Conservation (phyloP, 1,139 yeast species). For the Yamadazyma trypodendri region DNA sequence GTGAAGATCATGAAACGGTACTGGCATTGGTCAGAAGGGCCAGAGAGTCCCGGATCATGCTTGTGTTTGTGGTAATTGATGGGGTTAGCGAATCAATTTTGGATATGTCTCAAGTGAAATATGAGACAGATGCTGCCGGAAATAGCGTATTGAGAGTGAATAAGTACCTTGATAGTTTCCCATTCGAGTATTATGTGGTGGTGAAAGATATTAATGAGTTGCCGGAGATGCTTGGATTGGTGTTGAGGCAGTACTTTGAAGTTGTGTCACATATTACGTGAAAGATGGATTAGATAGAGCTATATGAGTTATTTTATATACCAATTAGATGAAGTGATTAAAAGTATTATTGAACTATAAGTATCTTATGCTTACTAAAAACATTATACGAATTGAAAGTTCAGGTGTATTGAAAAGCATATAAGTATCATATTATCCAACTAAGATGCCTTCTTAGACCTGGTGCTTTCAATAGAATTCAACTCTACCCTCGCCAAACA, state of each 20-base stretch:
- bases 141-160: slow-evolving; percentile 72
- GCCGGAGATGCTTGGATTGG: slow-evolving; percentile 87
- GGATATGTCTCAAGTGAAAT: slow-evolving; percentile 92
- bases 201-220: slow-evolving; percentile 85
- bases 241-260: slow-evolving; percentile 87
- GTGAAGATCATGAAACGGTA: slow-evolving; percentile 87
- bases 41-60: slow-evolving; percentile 88
- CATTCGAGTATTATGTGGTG: slow-evolving; percentile 94
- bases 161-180: slow-evolving; percentile 88
- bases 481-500: slow-evolving; percentile 46
- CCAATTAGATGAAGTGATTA: no score
- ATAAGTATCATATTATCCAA: no score
- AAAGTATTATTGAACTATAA: no score
- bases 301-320: no score
- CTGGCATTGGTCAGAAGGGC: slow-evolving; percentile 86
- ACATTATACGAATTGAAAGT: no score
- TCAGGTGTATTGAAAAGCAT: no score
- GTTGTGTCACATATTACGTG: slow-evolving; percentile 43
- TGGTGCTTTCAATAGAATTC: slow-evolving; percentile 12
- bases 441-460: slow-evolving; percentile 1
- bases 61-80: slow-evolving; percentile 92
- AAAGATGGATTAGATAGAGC: no score
- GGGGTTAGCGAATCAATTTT: slow-evolving; percentile 86
- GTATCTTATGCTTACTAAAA: no score
- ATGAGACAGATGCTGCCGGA: slow-evolving; percentile 68